phyloP scores from a whole-genome alignment of 2,329 filamentous ascomycete species.

The Zopfia rhizophila region DNA sequence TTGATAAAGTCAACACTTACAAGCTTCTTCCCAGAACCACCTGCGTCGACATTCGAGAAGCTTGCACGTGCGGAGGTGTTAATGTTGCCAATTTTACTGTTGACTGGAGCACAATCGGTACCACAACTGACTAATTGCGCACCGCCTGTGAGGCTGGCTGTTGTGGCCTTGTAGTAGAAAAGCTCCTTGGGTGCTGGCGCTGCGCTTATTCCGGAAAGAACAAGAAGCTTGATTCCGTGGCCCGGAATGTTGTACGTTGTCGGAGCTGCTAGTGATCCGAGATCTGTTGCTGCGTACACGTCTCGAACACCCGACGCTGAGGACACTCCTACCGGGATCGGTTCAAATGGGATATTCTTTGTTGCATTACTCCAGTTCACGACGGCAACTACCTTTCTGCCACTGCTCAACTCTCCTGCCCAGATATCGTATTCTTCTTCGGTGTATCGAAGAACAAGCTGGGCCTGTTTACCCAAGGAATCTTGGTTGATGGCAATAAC shows the following conservation, averaged over 20 bases:
- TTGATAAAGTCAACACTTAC: conserved; percentile 54
- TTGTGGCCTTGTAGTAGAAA: conserved; percentile 44
- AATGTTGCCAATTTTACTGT: conserved; percentile 48
- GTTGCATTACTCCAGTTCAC: conserved; percentile 52
- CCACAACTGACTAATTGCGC: conserved; percentile 28
- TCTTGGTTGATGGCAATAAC: conserved; percentile 70
- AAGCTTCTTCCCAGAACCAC: conserved; percentile 39
- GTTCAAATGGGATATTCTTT: conserved; percentile 43
- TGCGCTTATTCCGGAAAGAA: conserved; percentile 46
- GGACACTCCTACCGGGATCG: conserved; percentile 42
- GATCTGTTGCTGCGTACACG: conserved; percentile 45
- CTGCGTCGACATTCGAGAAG: conserved; percentile 39
- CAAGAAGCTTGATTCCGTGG: conserved; percentile 44
- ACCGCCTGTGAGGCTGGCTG: conserved; percentile 43
- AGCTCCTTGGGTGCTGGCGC: conserved; percentile 13
- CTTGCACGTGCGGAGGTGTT: conserved; percentile 34
- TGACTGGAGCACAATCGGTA: conserved; percentile 40
- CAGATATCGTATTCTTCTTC: conserved; percentile 53
- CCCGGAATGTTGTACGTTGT: conserved; percentile 30
- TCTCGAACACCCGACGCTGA: conserved; percentile 46
- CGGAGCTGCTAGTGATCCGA: conserved; percentile 26
- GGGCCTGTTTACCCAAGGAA: conserved; percentile 61
- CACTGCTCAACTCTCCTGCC: conserved; percentile 49
- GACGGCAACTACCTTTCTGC: conserved; percentile 47
- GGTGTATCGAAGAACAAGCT: conserved; percentile 56